Evolutionary conservation across 2,329 filamentous ascomycete species (phyloP), one percentile per base, ranked within the genome.

Genomic region (Cytospora piceae): DNA sequence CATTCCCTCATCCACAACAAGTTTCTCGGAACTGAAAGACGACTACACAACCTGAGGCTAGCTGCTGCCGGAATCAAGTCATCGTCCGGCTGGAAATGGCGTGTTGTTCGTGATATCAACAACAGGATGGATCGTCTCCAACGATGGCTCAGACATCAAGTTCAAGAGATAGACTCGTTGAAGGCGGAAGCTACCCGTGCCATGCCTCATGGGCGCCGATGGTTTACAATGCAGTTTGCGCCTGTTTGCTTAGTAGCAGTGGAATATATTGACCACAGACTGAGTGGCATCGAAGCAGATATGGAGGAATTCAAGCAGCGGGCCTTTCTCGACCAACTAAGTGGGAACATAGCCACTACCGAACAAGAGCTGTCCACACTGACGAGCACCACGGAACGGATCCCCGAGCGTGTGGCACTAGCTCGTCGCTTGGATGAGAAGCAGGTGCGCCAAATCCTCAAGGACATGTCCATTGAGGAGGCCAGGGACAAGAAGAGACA

Each of bases 401-500:
- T 46, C 3, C 6, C 12, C 34, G 55, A 58, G 12, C 34, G 34
- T 42, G 55, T 58, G 55, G 32, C 55, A 39, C 15, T 58, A 27
- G 55, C 55, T 24, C 34, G 12, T 29, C n/a, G 34, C 20, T 22
- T 46, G n/a, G 31, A 39, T 39, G 31, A 46, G 55, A n/a, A 42
- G 22, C 4, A 58, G 37, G 32, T 58, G 34, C 55, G 34, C 34
- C 34, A 58, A 22, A 58, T 20, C n/a, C 8, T 58, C 22, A 14
- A 20, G 34, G n/a, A 42, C 20, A 46, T 58, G 55, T 24, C 55
- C 22, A 17, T 15, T 42, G 55, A 58, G 7, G n/a, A 58, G 22
- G 55, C 55, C 17, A 58, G 37, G 34, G 55, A 58, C 4, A 58
- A 46, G 20, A 37, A 34, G 20, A 58, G 27, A 31, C n/a, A 46